Conservation (phyloP, 176 grass and related monocot genomes). For the Coix lacrymajobi region DNA sequence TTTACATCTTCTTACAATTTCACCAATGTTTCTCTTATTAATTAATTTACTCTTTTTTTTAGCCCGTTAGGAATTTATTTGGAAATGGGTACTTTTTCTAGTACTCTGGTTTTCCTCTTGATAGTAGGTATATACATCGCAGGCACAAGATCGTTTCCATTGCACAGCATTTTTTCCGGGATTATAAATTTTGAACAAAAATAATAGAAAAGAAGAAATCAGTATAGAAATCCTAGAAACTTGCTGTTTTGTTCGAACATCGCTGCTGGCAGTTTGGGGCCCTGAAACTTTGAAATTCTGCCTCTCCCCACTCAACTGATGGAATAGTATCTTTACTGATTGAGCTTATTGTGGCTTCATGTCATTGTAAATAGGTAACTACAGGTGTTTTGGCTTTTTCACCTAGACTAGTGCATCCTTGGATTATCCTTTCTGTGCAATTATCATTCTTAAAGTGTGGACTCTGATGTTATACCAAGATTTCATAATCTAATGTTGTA, state of each 20-base stretch:
- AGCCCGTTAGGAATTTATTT: background rate
- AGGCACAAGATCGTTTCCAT: background rate
- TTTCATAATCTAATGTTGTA: constrained; percentile 27
- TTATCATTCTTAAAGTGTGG: background rate
- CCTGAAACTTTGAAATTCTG: background rate
- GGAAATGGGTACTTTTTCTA: background rate
- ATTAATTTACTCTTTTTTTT: background rate
- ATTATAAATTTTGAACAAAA: background rate
- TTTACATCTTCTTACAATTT: background rate
- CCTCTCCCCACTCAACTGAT: background rate
- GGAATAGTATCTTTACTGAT: background rate
- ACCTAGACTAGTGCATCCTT: background rate
- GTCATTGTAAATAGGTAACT: background rate
- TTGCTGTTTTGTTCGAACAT: background rate
- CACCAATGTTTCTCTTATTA: background rate
- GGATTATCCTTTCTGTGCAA: background rate
- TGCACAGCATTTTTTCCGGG: background rate
- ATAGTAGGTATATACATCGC: background rate
- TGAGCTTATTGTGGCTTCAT: background rate
- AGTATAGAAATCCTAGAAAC: background rate
- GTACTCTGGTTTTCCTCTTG: background rate
- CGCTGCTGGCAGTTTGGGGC: background rate
- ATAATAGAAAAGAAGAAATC: background rate
- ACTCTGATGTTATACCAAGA: background rate
- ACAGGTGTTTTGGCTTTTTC: background rate